phyloP scores from a whole-genome alignment of 2,329 filamentous ascomycete species.

The Nemania sp. region DNA sequence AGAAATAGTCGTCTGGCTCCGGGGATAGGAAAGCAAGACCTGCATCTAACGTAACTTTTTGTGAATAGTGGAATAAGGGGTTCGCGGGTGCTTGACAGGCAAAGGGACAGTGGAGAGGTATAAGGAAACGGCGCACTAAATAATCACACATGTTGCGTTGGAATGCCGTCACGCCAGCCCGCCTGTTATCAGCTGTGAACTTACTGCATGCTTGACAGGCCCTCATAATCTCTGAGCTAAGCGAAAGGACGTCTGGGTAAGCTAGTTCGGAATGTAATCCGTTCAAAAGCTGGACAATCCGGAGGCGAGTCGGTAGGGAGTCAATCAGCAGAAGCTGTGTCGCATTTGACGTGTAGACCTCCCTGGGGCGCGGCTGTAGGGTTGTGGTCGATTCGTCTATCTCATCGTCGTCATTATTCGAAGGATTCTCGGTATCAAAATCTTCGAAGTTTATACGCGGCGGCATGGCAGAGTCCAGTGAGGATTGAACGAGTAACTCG shows the following conservation, averaged over 20 bases:
- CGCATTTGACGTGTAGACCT: conserved; percentile 41
- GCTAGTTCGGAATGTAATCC: conserved; percentile 40
- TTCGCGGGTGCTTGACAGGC: conserved; percentile 47
- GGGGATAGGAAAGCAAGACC: conserved; percentile 45
- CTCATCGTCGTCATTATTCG: conserved; percentile 44
- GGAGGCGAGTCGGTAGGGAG: conserved; percentile 44
- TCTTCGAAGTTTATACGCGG: conserved; percentile 46
- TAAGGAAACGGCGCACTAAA: conserved; percentile 57
- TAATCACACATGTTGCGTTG: conserved; percentile 56
- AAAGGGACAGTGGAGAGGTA: conserved; percentile 58
- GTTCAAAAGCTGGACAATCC: conserved; percentile 43
- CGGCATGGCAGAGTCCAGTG: conserved; percentile 47
- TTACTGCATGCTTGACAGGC: conserved; percentile 31
- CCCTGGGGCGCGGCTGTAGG: conserved; percentile 32
- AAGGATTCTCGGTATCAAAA: conserved; percentile 46
- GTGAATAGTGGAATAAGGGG: conserved; percentile 55
- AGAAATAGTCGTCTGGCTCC: conserved; percentile 44
- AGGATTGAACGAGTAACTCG: conserved; percentile 46
- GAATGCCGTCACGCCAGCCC: conserved; percentile 41
- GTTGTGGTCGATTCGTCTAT: conserved; percentile 33
- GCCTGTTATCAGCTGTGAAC: conserved; percentile 30
- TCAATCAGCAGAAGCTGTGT: conserved; percentile 45
- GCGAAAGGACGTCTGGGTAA: conserved; percentile 43
- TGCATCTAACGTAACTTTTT: conserved; percentile 52
- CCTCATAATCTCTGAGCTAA: conserved; percentile 42